These are phyloP conservation scores for Trametes sanguinea DNA, from an alignment of 768 basidiomycete genomes.

Conservation along the genomic window DNA sequence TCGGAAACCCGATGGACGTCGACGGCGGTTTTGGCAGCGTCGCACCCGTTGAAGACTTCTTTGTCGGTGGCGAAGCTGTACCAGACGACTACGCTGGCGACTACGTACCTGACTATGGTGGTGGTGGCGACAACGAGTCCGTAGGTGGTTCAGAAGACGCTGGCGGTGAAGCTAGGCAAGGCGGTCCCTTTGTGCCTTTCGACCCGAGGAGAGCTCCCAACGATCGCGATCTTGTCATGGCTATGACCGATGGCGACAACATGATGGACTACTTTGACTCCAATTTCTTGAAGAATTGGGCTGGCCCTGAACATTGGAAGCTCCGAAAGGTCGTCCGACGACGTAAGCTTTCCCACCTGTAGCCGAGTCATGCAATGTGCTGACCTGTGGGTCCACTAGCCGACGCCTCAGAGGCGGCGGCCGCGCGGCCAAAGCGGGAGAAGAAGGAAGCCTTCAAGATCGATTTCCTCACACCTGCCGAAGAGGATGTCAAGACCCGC, in stretches of 20 bases:
- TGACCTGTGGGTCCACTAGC: conserved; percentile 32
- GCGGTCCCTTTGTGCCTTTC: conserved; percentile 70
- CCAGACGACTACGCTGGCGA: conserved; percentile 46
- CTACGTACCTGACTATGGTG: conserved; percentile 41
- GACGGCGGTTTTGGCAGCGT: conserved; percentile 39
- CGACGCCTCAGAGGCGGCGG: conserved; percentile 52
- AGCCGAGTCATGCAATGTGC: neutral
- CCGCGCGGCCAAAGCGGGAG: conserved; percentile 58
- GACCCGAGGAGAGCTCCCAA: conserved; percentile 80
- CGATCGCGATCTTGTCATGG: conserved; percentile 81
- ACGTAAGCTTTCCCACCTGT: conserved; percentile 48
- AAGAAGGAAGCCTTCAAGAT: conserved; percentile 83
- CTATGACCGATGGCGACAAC: conserved; percentile 69
- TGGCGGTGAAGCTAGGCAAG: conserved; percentile 29
- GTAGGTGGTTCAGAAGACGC: conserved; percentile 43
- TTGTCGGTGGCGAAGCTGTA: conserved; percentile 60
- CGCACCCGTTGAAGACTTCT: conserved; percentile 62
- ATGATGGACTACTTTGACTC: conserved; percentile 91
- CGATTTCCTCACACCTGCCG: conserved; percentile 67
- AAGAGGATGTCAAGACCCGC: conserved; percentile 60
- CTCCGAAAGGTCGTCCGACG: conserved; percentile 76
- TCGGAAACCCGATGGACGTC: conserved; percentile 39
- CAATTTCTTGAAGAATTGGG: conserved; percentile 91
- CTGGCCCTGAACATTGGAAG: conserved; percentile 99
- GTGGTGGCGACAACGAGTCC: conserved; percentile 49